Base-by-base conservation (phyloP, 75 land plant genomes). In the Isoetes taiwanensis region DNA sequence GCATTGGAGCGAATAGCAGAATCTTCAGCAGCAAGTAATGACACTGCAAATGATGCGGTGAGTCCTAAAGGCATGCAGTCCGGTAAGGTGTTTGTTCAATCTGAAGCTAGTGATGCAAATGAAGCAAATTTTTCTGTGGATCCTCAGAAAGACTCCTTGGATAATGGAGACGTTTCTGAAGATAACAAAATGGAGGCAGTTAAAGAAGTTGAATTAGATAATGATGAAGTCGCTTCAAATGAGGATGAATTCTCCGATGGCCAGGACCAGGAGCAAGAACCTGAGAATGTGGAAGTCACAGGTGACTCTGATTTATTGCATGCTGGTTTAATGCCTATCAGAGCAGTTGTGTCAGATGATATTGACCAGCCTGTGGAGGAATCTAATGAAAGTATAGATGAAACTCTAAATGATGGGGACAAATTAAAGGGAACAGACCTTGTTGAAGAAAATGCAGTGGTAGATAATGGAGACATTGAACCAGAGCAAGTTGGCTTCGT, bases 1-100 rank as follows among this genome's bases (percentile, higher is more conserved):
- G 67, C 71, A 17, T 28, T 54, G 25, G 71, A 68, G 43, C 56
- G 42, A 28, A 62, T 68, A 32, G 71, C 58, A 20, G 26, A 52
- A 14, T 33, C 65, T 42, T 35, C 71, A 3, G 42, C 32, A 19
- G n/a, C 67, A 2, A 62, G 67, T 30, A 34, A 23, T 40, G 71
- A 27, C 11, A 46, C 12, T 46, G 50, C 50, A n/a, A n/a, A n/a
- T n/a, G n/a, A n/a, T n/a, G n/a, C n/a, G n/a, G 20, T 26, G 8
- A 40, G 25, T 41, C 27, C 54, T 59, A 4, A 9, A 3, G 56
- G 56, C 30, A 28, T 32, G 27, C n/a, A 25, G 27, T 3, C 3
- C n/a, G 28, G 30, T 28, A 30, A 54, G 57, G 57, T 24, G n/a
- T 8, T 54, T n/a, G 33, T 54, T 10, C 5, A n/a, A 12, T 30